These are phyloP conservation scores for Suillus placidus DNA, from an alignment of 768 basidiomycete species.

Conservation along the genomic window DNA sequence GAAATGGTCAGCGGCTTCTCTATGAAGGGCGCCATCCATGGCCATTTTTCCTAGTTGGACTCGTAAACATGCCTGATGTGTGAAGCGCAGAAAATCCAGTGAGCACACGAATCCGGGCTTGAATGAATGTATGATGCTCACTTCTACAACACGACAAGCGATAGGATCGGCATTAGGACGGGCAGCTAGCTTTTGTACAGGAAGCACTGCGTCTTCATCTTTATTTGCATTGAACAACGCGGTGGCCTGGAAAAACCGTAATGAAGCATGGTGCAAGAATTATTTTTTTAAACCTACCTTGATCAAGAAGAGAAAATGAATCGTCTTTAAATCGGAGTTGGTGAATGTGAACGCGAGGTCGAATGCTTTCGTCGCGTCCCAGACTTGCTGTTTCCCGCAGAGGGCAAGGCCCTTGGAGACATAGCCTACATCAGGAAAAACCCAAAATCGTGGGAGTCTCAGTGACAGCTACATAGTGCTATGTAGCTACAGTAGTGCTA, in stretches of 20 bases:
- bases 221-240: not conserved
- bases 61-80: not conserved
- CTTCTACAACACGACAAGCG: not conserved
- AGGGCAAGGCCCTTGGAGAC: not conserved
- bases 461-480: too few species aligned
- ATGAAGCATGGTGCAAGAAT: not conserved
- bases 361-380: not conserved
- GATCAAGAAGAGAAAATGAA: not conserved
- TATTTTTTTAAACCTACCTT: too few species aligned
- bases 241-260: not conserved
- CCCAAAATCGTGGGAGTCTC: too few species aligned
- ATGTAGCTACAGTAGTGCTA: too few species aligned
- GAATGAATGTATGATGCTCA: not conserved
- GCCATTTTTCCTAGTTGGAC: not conserved
- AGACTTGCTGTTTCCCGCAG: not conserved
- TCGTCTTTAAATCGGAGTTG: not conserved
- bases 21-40: not conserved
- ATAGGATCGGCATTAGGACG: not conserved
- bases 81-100: not conserved
- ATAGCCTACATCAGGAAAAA: too few species aligned
- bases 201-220: not conserved
- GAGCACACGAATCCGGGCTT: not conserved
- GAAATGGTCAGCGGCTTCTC: not conserved
- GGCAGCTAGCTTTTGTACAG: not conserved
- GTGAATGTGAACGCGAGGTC: not conserved